Evolutionary conservation across 163 green algal species (phyloP).

Genomic region (Coccomyxa subellipsoidea): DNA sequence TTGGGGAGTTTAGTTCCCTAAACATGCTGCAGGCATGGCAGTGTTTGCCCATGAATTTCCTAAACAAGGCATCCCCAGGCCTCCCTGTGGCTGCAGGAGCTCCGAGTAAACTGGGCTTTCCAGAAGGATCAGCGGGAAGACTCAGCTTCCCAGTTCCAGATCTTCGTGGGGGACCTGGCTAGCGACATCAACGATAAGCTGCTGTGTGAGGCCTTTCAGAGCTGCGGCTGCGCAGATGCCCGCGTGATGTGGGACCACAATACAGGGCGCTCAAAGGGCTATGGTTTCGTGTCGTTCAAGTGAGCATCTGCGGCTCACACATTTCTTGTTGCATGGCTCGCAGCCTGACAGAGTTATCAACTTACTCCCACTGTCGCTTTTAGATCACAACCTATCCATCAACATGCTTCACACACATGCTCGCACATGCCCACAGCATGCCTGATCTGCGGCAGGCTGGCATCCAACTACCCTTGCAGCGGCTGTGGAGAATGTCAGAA

Average conservation of each 20-base stretch:
- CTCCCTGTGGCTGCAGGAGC: constrained; percentile 29
- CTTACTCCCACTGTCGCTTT: too few relatives aligned
- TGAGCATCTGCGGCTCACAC: too few relatives aligned
- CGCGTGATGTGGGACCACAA: constrained; percentile 75
- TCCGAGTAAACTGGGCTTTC: constrained; percentile 76
- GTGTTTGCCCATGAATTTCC: too few relatives aligned
- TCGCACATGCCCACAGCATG: too few relatives aligned
- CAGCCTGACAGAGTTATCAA: too few relatives aligned
- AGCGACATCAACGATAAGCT: constrained; percentile 41
- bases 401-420: too few relatives aligned
- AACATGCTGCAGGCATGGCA: too few relatives aligned
- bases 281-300: constrained; percentile 74
- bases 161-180: constrained; percentile 74
- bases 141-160: constrained; percentile 50
- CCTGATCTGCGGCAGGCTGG: too few relatives aligned
- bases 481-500: too few relatives aligned
- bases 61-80: background rate
- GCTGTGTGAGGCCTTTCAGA: constrained; percentile 44
- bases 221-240: constrained; percentile 54
- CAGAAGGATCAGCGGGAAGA: constrained; percentile 67
- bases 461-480: too few relatives aligned
- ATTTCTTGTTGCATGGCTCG: too few relatives aligned
- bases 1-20: background rate
- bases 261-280: constrained; percentile 68
- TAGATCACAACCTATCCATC: too few relatives aligned